Base-by-base conservation (phyloP, 2,329 filamentous ascomycete genomes). In the Cordyceps militaris region DNA sequence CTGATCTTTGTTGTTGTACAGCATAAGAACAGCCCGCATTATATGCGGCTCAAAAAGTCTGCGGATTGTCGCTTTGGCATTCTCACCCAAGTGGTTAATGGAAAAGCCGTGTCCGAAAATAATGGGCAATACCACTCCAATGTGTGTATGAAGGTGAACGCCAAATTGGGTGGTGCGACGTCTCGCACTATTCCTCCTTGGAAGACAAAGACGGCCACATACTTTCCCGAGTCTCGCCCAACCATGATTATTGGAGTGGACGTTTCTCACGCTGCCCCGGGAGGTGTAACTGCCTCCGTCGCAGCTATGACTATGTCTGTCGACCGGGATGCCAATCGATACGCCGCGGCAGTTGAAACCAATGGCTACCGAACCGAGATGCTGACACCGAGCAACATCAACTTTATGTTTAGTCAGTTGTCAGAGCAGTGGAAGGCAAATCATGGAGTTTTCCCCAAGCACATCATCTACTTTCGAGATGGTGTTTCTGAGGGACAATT, bases 91-190 rank as follows among this genome's bases (percentile, higher is more conserved):
- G 87, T 92, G 61, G 68, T 97, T n/a, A 86, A 91, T 63, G 76
- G 78, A 2, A 74, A 74, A 0, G 87, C 95, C 59, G 88, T 93
- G 1, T 65, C 74, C 38, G 87, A 87, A 68, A 83, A 82, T 16
- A 83, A 88, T 23, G 80, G 80, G 0, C 94, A 99, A 66, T 97
- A 97, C 72, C 87, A 89, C 66, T 94, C 89, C 1, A 99, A 99
- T 61, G 91, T 99, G 0, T 82, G 85, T 62, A 94, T 99, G 90
- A 99, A 99, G 76, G 85, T 99, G 63, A 97, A 99, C 65, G 88
- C 90, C 3, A 99, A 99, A 76, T 81, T 99, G 2, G 94, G 94
- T 14, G 94, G 94, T 6, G 81, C 83, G 0, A 97, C 91, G 1
- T 85, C 75, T 54, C 77, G 70, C 46, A 72, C 71, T 1, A 61